Conservation (phyloP, 768 basidiomycete species). For the Lenzites betulinus region DNA sequence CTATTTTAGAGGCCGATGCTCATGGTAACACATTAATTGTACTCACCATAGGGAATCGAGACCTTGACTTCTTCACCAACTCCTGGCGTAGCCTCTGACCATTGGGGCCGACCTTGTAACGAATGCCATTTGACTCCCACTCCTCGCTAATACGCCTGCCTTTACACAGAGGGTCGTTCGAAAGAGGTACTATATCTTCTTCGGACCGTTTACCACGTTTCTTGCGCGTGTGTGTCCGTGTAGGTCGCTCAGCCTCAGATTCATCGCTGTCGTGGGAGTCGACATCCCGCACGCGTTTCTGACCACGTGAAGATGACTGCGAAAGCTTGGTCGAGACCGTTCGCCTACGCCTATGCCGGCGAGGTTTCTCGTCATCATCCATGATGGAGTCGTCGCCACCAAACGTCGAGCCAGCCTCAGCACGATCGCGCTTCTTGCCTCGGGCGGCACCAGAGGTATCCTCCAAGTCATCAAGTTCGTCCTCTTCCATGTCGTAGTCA, state of each 20-base stretch:
- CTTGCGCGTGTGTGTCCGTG: constrained; percentile 41
- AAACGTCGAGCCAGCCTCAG: constrained; percentile 71
- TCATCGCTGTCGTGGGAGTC: constrained; percentile 38
- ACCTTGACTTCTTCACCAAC: constrained; percentile 70
- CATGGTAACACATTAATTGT: not conserved
- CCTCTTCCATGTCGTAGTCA: constrained; percentile 14
- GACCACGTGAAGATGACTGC: constrained; percentile 50
- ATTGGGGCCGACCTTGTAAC: constrained; percentile 70
- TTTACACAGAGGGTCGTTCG: constrained; percentile 53
- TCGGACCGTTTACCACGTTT: constrained; percentile 53
- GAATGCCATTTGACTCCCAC: constrained; percentile 72
- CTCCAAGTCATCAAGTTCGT: not conserved
- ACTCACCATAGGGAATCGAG: constrained; percentile 73
- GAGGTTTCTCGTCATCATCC: constrained; percentile 42
- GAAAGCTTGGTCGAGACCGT: constrained; percentile 56
- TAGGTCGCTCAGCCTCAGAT: constrained; percentile 43
- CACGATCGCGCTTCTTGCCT: constrained; percentile 77
- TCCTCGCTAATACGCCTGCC: constrained; percentile 68
- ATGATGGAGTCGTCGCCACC: constrained; percentile 56
- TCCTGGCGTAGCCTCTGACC: constrained; percentile 70
- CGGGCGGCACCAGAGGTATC: not conserved
- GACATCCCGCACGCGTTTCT: constrained; percentile 66
- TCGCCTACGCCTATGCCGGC: constrained; percentile 52
- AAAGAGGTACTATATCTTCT: constrained; percentile 46
- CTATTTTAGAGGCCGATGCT: not conserved